Percentiles rank a stretch among this genome's conserved stretches.
Conservation (phyloP, 495 filamentous ascomycete species). For the Neurospora pannonica region DNA sequence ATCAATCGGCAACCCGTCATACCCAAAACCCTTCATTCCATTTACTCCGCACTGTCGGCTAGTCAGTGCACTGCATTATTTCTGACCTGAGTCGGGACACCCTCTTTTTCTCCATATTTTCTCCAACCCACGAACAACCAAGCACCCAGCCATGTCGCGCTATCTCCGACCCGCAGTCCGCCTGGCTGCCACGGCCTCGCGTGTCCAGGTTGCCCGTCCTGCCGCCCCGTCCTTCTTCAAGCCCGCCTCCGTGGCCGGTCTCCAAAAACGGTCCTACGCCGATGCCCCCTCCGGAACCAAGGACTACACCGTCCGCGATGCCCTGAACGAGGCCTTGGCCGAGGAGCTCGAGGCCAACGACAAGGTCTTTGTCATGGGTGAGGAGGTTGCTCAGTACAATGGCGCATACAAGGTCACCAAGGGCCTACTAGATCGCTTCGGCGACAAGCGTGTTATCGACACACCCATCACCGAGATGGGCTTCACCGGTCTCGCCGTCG, state of each 20-base stretch:
- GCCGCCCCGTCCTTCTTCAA: constrained; percentile 41
- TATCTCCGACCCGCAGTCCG: constrained; percentile 74
- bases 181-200: constrained; percentile 54
- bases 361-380: constrained; percentile 91
- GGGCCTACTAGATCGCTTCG: constrained; percentile 92
- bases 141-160: constrained; percentile 45
- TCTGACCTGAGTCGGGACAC: constrained; percentile 3
- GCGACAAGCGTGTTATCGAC: constrained; percentile 95
- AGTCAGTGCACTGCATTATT: background rate
- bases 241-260: constrained; percentile 28
- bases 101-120: constrained; percentile 14
- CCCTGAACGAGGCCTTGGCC: constrained; percentile 92
- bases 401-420: constrained; percentile 99
- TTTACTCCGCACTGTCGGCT: background rate
- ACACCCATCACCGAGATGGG: constrained; percentile 96
- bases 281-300: constrained; percentile 53
- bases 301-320: constrained; percentile 94
- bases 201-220: constrained; percentile 36
- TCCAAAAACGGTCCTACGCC: constrained; percentile 45
- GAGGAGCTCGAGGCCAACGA: constrained; percentile 91
- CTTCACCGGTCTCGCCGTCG: constrained; percentile 85
- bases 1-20: background rate
- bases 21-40: constrained; percentile 2
- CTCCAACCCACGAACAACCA: constrained; percentile 11
- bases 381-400: constrained; percentile 99